These are phyloP conservation scores for Herpomyces periplanetae DNA, from an alignment of 2,329 filamentous ascomycete species.

Conservation along the genomic window DNA sequence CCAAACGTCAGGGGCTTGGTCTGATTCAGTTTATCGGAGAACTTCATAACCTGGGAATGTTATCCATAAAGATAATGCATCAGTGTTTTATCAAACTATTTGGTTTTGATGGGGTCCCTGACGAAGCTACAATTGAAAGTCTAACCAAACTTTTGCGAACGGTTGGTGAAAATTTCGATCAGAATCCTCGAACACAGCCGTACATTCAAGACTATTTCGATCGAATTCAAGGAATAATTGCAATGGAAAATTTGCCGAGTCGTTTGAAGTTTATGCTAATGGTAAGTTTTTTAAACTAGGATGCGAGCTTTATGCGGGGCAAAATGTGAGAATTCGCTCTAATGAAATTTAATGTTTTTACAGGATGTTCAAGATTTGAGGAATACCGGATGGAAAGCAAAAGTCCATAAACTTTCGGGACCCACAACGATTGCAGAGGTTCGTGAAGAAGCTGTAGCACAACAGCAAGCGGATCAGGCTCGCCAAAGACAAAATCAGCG, in stretches of 20 bases:
- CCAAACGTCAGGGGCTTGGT: slow-evolving; percentile 84
- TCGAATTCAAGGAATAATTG: slow-evolving; percentile 44
- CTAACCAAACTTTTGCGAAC: slow-evolving; percentile 69
- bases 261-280: slow-evolving; percentile 85
- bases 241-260: slow-evolving; percentile 33
- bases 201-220: slow-evolving; percentile 80
- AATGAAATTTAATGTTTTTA: slow-evolving; percentile 1
- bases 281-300: slow-evolving; percentile 11
- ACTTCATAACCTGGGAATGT: slow-evolving; percentile 90
- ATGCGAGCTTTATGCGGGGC: neutral
- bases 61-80: slow-evolving; percentile 97
- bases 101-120: slow-evolving; percentile 64
- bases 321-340: slow-evolving; percentile 1
- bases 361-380: slow-evolving; percentile 54
- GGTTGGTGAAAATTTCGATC: slow-evolving; percentile 54
- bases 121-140: slow-evolving; percentile 85
- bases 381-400: slow-evolving; percentile 34
- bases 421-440: slow-evolving; percentile 88
- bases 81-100: slow-evolving; percentile 90
- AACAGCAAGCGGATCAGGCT: slow-evolving; percentile 37
- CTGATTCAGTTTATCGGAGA: slow-evolving; percentile 97
- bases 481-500: slow-evolving; percentile 18
- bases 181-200: slow-evolving; percentile 32
- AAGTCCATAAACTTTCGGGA: slow-evolving; percentile 65
- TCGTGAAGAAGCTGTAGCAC: slow-evolving; percentile 28